phyloP scores from a whole-genome alignment of 441 rosid genomes.

The California macrophylla region DNA sequence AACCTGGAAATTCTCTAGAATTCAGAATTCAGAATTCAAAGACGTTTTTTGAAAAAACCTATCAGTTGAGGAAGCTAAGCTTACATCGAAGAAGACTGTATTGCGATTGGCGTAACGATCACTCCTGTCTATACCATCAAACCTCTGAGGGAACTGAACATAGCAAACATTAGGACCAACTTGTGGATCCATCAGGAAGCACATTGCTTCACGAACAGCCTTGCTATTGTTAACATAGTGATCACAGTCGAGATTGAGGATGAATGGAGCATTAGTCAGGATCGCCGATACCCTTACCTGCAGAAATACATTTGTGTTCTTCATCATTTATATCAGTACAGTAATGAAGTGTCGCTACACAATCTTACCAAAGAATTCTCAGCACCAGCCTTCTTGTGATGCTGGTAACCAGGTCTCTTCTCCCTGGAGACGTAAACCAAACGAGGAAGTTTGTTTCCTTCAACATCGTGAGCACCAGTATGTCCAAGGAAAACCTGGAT shows the following conservation, averaged over 20 bases:
- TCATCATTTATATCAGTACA: conserved; percentile 8
- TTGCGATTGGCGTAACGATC: conserved; percentile 89
- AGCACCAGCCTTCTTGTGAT: conserved; percentile 96
- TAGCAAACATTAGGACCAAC: conserved; percentile 77
- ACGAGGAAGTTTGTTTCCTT: conserved; percentile 78
- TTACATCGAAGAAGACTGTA: conserved; percentile 86
- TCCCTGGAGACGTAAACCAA: conserved; percentile 90
- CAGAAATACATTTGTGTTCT: too few species aligned
- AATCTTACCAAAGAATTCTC: conserved; percentile 70
- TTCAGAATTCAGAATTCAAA: neutral
- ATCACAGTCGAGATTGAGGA: conserved; percentile 90
- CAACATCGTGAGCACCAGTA: conserved; percentile 65
- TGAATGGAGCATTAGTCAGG: conserved; percentile 74
- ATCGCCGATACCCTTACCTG: conserved; percentile 80
- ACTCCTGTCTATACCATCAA: conserved; percentile 76
- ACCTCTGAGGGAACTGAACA: conserved; percentile 94
- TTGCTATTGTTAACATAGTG: conserved; percentile 86
- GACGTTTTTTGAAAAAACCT: too few species aligned
- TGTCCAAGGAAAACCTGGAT: conserved; percentile 97
- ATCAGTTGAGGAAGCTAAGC: too few species aligned
- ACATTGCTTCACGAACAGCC: conserved; percentile 92
- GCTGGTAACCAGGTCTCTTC: conserved; percentile 91
- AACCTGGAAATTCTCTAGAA: conserved; percentile 62
- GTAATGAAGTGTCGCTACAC: neutral
- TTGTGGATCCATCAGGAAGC: conserved; percentile 91